A percentile compares a stretch with the other conserved stretches of the same genome.
Evolutionary conservation across 2,329 filamentous ascomycete genomes (phyloP).

Genomic region (Ploettnerulaceae sp.): DNA sequence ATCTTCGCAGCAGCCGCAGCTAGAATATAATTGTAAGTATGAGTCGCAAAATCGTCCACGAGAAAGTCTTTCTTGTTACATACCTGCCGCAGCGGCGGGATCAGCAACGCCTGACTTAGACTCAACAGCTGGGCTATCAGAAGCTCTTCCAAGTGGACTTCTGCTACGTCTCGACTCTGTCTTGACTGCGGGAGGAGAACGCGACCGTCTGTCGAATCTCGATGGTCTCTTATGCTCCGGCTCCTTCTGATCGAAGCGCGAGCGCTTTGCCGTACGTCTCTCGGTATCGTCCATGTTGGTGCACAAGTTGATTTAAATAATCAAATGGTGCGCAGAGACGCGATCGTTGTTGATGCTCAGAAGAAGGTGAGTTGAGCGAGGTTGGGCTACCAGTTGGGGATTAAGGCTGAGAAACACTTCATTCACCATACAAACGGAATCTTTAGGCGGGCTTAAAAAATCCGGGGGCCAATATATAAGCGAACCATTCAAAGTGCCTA

Average conservation of each 20-base stretch:
- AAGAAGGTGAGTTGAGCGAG: not conserved
- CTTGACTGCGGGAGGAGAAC: slow-evolving; percentile 65
- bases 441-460: too few relatives aligned
- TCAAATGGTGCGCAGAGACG: too few relatives aligned
- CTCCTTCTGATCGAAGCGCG: slow-evolving; percentile 90
- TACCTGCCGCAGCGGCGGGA: slow-evolving; percentile 75
- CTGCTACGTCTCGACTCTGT: slow-evolving; percentile 71
- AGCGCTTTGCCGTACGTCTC: slow-evolving; percentile 69
- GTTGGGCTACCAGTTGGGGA: too few relatives aligned
- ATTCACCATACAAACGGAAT: too few relatives aligned
- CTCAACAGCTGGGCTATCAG: slow-evolving; percentile 31
- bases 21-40: slow-evolving; percentile 34
- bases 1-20: slow-evolving; percentile 87
- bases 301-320: not conserved
- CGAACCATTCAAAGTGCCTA: too few relatives aligned
- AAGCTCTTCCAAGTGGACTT: slow-evolving; percentile 60
- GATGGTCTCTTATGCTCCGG: slow-evolving; percentile 71
- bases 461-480: too few relatives aligned
- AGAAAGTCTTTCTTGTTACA: slow-evolving; percentile 24
- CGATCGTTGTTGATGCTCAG: not conserved
- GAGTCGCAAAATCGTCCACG: slow-evolving; percentile 2
- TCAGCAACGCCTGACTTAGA: slow-evolving; percentile 42
- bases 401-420: too few relatives aligned
- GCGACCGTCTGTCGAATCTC: slow-evolving; percentile 87
- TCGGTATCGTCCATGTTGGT: slow-evolving; percentile 70